Evolutionary conservation across 1,284 basidiomycete genomes (phyloP), one percentile per base, ranked within the genome.

Genomic region (Naganishia albida): DNA sequence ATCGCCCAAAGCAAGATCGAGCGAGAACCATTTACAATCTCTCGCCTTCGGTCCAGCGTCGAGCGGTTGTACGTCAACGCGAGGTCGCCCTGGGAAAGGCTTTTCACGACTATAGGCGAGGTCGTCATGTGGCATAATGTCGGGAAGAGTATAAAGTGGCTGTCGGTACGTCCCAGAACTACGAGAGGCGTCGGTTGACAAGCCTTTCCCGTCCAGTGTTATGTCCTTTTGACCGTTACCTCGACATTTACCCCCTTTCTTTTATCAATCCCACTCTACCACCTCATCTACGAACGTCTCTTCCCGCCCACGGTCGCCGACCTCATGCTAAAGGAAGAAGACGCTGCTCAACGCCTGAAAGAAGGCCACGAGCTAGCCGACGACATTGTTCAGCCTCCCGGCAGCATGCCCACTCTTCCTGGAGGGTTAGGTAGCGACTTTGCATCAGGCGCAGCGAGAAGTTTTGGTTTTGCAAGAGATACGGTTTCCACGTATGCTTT

Each of bases 1-100:
- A 63, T 40, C 12, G 43, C 25, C 16, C 20, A 18, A 7, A 10
- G 20, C 8, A n/a, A 25, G 16, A 20, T 34, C 7, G 44, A 49
- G 8, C 44, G 57, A 15, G 69, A 70, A 57, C 57, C 64, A 18
- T 70, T 70, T 48, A 63, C 69, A 3, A 54, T 70, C 39, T 38
- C 66, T 12, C 63, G 69, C 25, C 62, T 70, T 13, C 51, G 67
- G 1, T 66, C 63, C 20, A 69, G 63, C 39, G 64, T 66, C 28
- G 66, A 69, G 50, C 39, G 69, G 20, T 64, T 70, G 7, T 70
- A 70, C 46, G 64, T 67, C 2, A 64, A 63, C 20, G 68, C 69
- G 6, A 25, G 40, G 34, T 68, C 69, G 20, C 43, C 64, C 2
- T 70, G 65, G 68, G 44, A 62, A 40, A 20, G 18, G n/a, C 56